Evolutionary conservation across 106 monocot species (phyloP).

Genomic region (Acorus calamus): DNA sequence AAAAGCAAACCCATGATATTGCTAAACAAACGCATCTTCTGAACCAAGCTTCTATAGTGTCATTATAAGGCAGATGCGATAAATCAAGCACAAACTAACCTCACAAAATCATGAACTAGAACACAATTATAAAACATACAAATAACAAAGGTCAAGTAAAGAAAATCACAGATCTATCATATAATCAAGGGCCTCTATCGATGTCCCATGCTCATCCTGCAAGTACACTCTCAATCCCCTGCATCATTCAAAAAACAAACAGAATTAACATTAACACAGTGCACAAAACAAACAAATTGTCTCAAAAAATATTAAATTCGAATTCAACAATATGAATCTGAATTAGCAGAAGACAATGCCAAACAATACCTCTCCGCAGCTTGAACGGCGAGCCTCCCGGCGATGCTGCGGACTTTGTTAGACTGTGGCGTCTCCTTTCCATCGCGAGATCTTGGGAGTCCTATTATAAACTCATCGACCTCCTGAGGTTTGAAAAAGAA

Average conservation of each 20-base stretch:
- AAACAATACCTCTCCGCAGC: conserved; percentile 64
- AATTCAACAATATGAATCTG: too few relatives aligned
- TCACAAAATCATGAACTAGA: neutral
- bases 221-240: conserved; percentile 81
- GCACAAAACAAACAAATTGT: neutral
- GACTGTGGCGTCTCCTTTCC: conserved; percentile 86
- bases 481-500: conserved; percentile 22
- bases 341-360: too few relatives aligned
- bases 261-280: too few relatives aligned
- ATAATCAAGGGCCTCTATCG: conserved; percentile 58
- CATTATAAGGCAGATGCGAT: too few relatives aligned
- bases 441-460: conserved; percentile 61
- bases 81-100: neutral
- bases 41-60: too few relatives aligned
- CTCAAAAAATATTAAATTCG: too few relatives aligned
- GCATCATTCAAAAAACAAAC: conserved; percentile 14
- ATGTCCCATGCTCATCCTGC: conserved; percentile 82
- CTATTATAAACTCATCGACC: conserved; percentile 79
- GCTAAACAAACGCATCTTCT: too few relatives aligned
- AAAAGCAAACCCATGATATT: too few relatives aligned
- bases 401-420: conserved; percentile 82
- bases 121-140: conserved; percentile 1
- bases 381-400: conserved; percentile 68
- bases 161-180: conserved; percentile 68
- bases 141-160: neutral